These are phyloP conservation scores for Metarhizium album DNA, from an alignment of 2,329 filamentous ascomycete genomes.

Conservation along the genomic window DNA sequence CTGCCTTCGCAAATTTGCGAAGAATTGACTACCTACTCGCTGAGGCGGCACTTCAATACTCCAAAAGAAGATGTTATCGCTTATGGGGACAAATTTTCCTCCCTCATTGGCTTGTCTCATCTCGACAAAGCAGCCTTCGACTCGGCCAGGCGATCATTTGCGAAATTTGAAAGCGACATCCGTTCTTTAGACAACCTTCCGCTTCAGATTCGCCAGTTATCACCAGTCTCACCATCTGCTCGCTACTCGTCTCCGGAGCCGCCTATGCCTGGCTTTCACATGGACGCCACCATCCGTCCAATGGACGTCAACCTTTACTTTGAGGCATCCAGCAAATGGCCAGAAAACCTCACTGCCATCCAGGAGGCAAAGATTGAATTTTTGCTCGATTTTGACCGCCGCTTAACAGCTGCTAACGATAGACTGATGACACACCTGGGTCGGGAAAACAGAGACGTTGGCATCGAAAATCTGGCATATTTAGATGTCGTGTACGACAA, in stretches of 20 bases:
- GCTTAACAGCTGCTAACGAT: slow-evolving; percentile 52
- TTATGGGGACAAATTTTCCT: slow-evolving; percentile 40
- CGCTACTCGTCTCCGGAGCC: slow-evolving; percentile 56
- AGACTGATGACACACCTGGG: slow-evolving; percentile 61
- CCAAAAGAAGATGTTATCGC: slow-evolving; percentile 41
- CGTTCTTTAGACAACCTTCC: slow-evolving; percentile 73
- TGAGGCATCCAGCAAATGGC: slow-evolving; percentile 88
- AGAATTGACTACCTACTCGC: slow-evolving; percentile 66
- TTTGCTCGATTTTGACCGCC: slow-evolving; percentile 61
- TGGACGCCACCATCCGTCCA: slow-evolving; percentile 35
- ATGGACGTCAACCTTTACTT: slow-evolving; percentile 82
- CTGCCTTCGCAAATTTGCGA: slow-evolving; percentile 57
- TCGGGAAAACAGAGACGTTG: slow-evolving; percentile 62
- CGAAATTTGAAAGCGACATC: slow-evolving; percentile 64
- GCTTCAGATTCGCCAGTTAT: slow-evolving; percentile 73
- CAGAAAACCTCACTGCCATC: slow-evolving; percentile 80
- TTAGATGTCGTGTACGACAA: slow-evolving; percentile 68
- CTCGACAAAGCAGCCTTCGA: slow-evolving; percentile 52
- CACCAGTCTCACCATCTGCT: slow-evolving; percentile 59
- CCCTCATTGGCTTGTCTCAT: slow-evolving; percentile 33
- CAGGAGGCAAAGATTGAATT: slow-evolving; percentile 93
- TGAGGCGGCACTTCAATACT: slow-evolving; percentile 58
- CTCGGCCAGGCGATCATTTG: slow-evolving; percentile 57
- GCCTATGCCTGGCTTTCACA: slow-evolving; percentile 30
- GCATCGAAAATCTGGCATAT: slow-evolving; percentile 66